Evolutionary conservation across 768 basidiomycete species (phyloP).

Genomic region (Leccinellum luteum): DNA sequence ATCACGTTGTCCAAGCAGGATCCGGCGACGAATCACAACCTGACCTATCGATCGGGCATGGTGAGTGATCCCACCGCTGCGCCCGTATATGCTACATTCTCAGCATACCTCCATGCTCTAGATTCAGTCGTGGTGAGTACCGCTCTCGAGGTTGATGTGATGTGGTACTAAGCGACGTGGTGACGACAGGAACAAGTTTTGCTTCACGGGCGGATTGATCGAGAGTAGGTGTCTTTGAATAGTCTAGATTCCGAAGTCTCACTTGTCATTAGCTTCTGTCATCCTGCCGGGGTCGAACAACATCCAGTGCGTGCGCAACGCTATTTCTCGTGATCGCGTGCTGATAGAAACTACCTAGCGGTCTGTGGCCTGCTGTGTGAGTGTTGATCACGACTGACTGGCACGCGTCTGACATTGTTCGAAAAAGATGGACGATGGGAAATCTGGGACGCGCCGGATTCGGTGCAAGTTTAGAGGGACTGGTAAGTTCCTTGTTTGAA

Average conservation of each 20-base stretch:
- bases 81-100: constrained; percentile 16
- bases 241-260: not conserved
- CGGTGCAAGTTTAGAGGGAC: constrained; percentile 58
- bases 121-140: constrained; percentile 31
- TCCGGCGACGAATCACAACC: constrained; percentile 41
- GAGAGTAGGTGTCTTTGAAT: constrained; percentile 34
- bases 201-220: constrained; percentile 77
- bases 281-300: constrained; percentile 42
- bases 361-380: constrained; percentile 49
- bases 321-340: not conserved
- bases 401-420: constrained; percentile 6
- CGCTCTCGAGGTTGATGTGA: not conserved
- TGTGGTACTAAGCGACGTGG: constrained; percentile 1
- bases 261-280: constrained; percentile 31
- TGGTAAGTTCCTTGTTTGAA: constrained; percentile 41
- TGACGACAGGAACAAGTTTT: constrained; percentile 59
- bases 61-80: constrained; percentile 13
- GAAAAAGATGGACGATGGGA: constrained; percentile 51
- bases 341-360: constrained; percentile 25
- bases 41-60: constrained; percentile 46
- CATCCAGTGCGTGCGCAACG: constrained; percentile 26
- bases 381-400: constrained; percentile 4
- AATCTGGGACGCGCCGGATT: constrained; percentile 52
- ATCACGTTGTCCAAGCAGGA: constrained; percentile 47
- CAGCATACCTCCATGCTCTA: constrained; percentile 21